phyloP scores from a whole-genome alignment of 176 grass and related monocot species.

The Tuctoria greenei region DNA sequence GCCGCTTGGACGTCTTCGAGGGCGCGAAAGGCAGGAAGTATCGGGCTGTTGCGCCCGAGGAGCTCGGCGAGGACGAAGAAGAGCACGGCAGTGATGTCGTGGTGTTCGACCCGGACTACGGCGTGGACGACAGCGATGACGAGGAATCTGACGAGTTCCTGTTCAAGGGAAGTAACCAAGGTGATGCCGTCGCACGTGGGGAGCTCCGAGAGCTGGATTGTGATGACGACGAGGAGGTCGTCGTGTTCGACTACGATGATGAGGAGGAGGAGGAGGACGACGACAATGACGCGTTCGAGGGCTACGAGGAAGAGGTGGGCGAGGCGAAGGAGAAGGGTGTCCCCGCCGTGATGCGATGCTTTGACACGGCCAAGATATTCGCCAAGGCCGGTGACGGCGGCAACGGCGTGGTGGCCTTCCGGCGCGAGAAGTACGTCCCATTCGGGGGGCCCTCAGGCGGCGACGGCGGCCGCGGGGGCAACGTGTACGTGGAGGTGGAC shows the following conservation, averaged over 20 bases:
- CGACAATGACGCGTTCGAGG: slow-evolving; percentile 34
- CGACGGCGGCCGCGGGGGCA: slow-evolving; percentile 83
- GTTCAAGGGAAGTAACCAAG: background rate
- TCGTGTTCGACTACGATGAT: slow-evolving; percentile 36
- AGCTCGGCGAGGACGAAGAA: slow-evolving; percentile 21
- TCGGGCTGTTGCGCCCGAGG: background rate
- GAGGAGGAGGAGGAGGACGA: background rate
- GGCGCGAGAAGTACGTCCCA: slow-evolving; percentile 92
- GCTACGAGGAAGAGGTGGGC: slow-evolving; percentile 27
- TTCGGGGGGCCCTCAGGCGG: slow-evolving; percentile 86
- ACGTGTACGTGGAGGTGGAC: slow-evolving; percentile 88
- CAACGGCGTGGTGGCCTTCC: slow-evolving; percentile 87
- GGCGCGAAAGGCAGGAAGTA: background rate
- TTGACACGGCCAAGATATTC: slow-evolving; percentile 89
- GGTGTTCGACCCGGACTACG: slow-evolving; percentile 48
- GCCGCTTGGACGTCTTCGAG: slow-evolving; percentile 39
- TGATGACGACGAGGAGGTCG: slow-evolving; percentile 31
- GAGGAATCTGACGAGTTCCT: slow-evolving; percentile 37
- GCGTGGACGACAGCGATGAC: slow-evolving; percentile 34
- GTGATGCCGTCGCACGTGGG: slow-evolving; percentile 1
- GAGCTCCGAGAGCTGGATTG: slow-evolving; percentile 36
- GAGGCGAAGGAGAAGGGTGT: slow-evolving; percentile 87
- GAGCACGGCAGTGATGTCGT: slow-evolving; percentile 28
- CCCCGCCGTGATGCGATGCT: slow-evolving; percentile 97
- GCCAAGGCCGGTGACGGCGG: slow-evolving; percentile 87